A percentile compares a stretch with the other conserved stretches of the same genome.
These are phyloP conservation scores for Kodamaea derodonti DNA, from an alignment of 1,139 yeast genomes.

Conservation along the genomic window DNA sequence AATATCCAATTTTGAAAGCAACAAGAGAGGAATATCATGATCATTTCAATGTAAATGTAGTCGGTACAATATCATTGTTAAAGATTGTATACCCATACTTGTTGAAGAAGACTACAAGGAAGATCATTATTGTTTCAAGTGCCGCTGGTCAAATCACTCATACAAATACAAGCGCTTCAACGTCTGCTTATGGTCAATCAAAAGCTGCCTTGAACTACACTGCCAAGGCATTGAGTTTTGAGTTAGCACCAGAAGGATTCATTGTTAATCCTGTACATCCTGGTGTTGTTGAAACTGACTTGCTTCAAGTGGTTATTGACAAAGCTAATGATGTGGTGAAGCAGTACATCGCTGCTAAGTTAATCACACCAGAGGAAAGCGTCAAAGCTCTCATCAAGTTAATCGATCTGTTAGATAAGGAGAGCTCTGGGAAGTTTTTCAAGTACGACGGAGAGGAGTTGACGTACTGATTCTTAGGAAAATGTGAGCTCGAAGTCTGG, in stretches of 20 bases:
- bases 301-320: slow-evolving; percentile 6
- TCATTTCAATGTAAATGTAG: slow-evolving; percentile 22
- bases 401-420: not conserved
- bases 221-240: slow-evolving; percentile 16
- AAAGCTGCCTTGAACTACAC: slow-evolving; percentile 19
- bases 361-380: not conserved
- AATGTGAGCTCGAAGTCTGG: too few species aligned
- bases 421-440: not conserved
- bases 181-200: slow-evolving; percentile 27
- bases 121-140: slow-evolving; percentile 22
- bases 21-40: slow-evolving; percentile 13
- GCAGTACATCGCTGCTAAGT: not conserved
- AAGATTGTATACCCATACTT: slow-evolving; percentile 24
- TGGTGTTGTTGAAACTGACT: slow-evolving; percentile 26
- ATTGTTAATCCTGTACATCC: slow-evolving; percentile 24
- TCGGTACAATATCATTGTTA: slow-evolving; percentile 29
- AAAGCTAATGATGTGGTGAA: not conserved
- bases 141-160: slow-evolving; percentile 18
- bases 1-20: slow-evolving; percentile 5
- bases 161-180: not conserved
- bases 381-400: not conserved
- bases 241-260: slow-evolving; percentile 16
- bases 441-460: not conserved
- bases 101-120: slow-evolving; percentile 16
- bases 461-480: too few species aligned